Base-by-base conservation (phyloP, 768 basidiomycete species). In the Boletus pseudopeckii region DNA sequence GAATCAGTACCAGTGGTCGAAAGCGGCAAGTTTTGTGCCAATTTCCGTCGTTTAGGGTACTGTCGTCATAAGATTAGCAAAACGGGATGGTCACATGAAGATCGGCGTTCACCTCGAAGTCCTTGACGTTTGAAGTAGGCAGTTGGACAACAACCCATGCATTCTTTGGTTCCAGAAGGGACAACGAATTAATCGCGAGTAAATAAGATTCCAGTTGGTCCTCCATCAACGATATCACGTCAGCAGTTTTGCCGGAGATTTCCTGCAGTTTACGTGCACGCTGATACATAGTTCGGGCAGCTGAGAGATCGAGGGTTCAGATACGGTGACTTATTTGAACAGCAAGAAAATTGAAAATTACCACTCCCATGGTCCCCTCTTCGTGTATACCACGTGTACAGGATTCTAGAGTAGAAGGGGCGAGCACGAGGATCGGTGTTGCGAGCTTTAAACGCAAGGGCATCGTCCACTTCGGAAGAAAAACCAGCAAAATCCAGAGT, bases 361-460 rank as follows among this genome's bases (percentile, higher is more conserved):
- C 96, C 97, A 68, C 83, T 92, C 48, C 92, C 83, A 72, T 94
- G 93, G 69, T 98, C 93, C 26, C 90, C 90, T 67, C 90, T 79
- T 52, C 81, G 79, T 61, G 88, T 81, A 68, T 93, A 88, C 93
- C 93, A 98, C 44, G 92, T 86, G 71, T 97, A 96, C n/a, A 98
- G 73, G 50, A 98, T 91, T 63, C 84, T 82, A 34, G 92, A 86
- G 74, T 96, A 98, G 65, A 84, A 86, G 0, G 95, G 95, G 36
- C 79, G 81, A 37, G 85, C 73, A 41, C 90, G 82, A 45, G 96
- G 93, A 72, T 99, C 92, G 17, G 87, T 86, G 68, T 98, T 96
- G 55, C 95, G 83, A 7, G 93, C 90, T 69, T 98, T 96, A 77
- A 95, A 98, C 18, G 88, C 81, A 39, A 99, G 76, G 15, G 88